Conservation (phyloP, 176 grass and related monocot genomes). For the Hordeum marinum region DNA sequence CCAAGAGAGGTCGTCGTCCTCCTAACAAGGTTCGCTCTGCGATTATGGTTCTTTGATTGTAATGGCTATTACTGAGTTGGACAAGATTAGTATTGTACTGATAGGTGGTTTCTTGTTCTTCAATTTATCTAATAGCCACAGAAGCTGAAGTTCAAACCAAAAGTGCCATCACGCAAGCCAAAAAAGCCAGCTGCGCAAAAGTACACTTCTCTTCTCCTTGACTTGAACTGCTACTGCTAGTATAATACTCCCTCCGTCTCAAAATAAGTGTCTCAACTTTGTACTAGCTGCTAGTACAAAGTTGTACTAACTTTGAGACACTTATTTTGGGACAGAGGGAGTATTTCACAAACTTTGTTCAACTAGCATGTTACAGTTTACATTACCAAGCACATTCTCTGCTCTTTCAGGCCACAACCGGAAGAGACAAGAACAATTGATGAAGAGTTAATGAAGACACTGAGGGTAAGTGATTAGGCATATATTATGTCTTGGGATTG, state of each 20-base stretch:
- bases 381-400: neutral
- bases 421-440: conserved; percentile 46
- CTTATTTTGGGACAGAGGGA: too few species aligned
- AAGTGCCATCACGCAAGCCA: conserved; percentile 41
- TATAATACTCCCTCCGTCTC: too few species aligned
- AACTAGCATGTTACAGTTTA: neutral
- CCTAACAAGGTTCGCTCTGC: neutral
- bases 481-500: conserved; percentile 1
- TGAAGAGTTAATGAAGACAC: conserved; percentile 39
- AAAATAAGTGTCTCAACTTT: too few species aligned
- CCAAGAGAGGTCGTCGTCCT: conserved; percentile 13
- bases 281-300: too few species aligned
- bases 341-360: neutral
- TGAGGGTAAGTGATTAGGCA: conserved; percentile 41
- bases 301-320: too few species aligned
- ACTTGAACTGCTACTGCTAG: neutral
- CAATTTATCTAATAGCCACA: neutral
- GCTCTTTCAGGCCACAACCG: conserved; percentile 30
- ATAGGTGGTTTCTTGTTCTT: neutral
- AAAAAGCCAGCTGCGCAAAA: conserved; percentile 29
- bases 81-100: neutral
- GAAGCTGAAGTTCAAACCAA: conserved; percentile 63
- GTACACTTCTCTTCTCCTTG: conserved; percentile 21
- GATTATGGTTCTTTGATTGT: neutral
- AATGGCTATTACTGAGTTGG: neutral